Evolutionary conservation across 441 rosid species (phyloP), one percentile per base, ranked within the genome.

Genomic region (Croton setiger): DNA sequence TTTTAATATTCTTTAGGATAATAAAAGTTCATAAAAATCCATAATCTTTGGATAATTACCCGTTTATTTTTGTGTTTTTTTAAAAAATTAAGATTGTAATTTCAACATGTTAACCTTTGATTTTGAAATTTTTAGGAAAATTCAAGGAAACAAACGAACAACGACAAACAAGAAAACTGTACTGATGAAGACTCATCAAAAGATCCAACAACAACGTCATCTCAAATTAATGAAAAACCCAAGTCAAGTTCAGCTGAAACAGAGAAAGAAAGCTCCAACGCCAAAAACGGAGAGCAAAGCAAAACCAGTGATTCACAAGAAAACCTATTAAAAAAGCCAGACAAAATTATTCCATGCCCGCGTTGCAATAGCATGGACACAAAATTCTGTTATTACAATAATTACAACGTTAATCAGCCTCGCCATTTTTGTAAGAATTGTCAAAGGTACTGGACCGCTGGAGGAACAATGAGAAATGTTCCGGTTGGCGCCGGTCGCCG

Each of bases 371-470:
- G 95, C 64, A 77, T 84, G 67, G 92, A 88, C 35, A 88, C 94
- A 2, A 88, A 88, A 68, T 88, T 88, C 72, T 88, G 94, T 70
- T 88, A 88, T 72, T 88, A 80, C 75, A 88, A 88, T 66, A 88
- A 88, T 66, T 87, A 88, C 76, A 88, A 88, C 27, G 88, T 88
- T 52, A 85, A 84, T 63, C 95, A 88, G 75, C 95, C 95, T 15
- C 82, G 92, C 17, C 90, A 88, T 79, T 88, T 88, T 75, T 88
- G 95, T 72, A 88, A 87, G 78, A 84, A 87, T 55, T 88, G 95
- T 72, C 92, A 88, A 68, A 84, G 95, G 73, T 87, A 88, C 73
- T 88, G 95, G 95, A 88, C 95, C 13, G 88, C 90, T 35, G 95
- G 95, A 48, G 95, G 95, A 63, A 83, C 86, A 4, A 87, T 88